These are phyloP conservation scores for Lepidium didymum DNA, from an alignment of 345 rosid species.

Conservation along the genomic window DNA sequence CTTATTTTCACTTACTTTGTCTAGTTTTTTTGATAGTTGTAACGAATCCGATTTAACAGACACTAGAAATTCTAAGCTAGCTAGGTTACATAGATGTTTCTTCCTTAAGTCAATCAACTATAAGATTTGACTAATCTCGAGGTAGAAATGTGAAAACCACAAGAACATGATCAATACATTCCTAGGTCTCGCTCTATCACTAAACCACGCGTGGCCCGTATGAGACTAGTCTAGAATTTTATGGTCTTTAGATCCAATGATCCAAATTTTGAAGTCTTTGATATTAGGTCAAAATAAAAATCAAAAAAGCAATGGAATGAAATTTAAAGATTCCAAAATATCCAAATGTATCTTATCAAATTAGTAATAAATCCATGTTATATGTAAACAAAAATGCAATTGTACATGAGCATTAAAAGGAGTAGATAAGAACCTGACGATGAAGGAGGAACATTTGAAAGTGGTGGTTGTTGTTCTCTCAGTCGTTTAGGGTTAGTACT, in stretches of 20 bases:
- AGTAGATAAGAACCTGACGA: conserved; percentile 17
- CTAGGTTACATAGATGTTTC: too few species aligned
- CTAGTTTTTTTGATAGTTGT: too few species aligned
- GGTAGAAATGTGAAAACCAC: too few species aligned
- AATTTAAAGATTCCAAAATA: not conserved
- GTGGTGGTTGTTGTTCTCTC: conserved; percentile 7
- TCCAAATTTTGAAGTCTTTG: not conserved
- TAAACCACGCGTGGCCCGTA: too few species aligned
- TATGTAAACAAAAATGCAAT: not conserved
- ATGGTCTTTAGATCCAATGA: not conserved
- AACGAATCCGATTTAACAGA: too few species aligned
- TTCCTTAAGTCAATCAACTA: too few species aligned
- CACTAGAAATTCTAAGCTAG: too few species aligned
- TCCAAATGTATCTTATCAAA: too few species aligned
- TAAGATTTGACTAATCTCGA: too few species aligned
- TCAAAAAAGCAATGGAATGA: not conserved
- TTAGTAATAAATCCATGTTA: not conserved
- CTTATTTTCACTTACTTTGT: too few species aligned
- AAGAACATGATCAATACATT: too few species aligned
- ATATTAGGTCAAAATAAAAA: not conserved
- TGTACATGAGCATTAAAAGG: not conserved
- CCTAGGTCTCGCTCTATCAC: too few species aligned
- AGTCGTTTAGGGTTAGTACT: conserved; percentile 12
- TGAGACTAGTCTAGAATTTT: not conserved
- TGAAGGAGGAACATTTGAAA: conserved; percentile 1